These are phyloP conservation scores for Hypoxylon crocopeplum DNA, from an alignment of 495 filamentous ascomycete species.

Conservation along the genomic window DNA sequence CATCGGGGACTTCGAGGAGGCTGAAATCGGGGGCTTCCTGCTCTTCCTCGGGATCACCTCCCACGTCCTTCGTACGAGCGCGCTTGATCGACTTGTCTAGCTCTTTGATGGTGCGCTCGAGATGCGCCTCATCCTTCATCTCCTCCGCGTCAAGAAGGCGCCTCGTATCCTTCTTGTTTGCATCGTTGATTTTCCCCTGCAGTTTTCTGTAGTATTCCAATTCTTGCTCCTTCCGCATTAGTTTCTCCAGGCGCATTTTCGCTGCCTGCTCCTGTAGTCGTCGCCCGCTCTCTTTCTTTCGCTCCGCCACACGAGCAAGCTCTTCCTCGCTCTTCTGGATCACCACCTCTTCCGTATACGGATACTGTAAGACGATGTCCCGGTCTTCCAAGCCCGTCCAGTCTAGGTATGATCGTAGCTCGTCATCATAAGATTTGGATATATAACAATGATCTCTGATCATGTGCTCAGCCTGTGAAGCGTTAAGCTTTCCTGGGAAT, in stretches of 20 bases:
- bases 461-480: constrained; percentile 84
- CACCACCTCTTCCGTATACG: constrained; percentile 88
- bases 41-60: constrained; percentile 77
- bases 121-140: constrained; percentile 82
- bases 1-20: constrained; percentile 87
- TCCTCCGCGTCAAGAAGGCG: constrained; percentile 88
- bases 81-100: constrained; percentile 87
- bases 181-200: constrained; percentile 65
- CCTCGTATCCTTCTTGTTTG: constrained; percentile 87
- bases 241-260: constrained; percentile 92
- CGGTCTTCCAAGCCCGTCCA: constrained; percentile 89
- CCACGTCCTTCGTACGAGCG: constrained; percentile 89
- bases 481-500: constrained; percentile 83
- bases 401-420: constrained; percentile 76
- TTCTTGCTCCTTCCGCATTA: constrained; percentile 95
- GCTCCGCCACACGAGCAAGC: constrained; percentile 83
- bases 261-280: constrained; percentile 94
- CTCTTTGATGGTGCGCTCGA: constrained; percentile 83
- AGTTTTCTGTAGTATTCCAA: constrained; percentile 91
- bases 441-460: constrained; percentile 91
- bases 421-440: constrained; percentile 78
- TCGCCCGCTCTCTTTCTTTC: constrained; percentile 90
- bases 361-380: constrained; percentile 88
- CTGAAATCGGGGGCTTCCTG: constrained; percentile 82
- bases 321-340: constrained; percentile 93